Conservation (phyloP, 2,329 filamentous ascomycete genomes). For the Fusarium cyanostomum region DNA sequence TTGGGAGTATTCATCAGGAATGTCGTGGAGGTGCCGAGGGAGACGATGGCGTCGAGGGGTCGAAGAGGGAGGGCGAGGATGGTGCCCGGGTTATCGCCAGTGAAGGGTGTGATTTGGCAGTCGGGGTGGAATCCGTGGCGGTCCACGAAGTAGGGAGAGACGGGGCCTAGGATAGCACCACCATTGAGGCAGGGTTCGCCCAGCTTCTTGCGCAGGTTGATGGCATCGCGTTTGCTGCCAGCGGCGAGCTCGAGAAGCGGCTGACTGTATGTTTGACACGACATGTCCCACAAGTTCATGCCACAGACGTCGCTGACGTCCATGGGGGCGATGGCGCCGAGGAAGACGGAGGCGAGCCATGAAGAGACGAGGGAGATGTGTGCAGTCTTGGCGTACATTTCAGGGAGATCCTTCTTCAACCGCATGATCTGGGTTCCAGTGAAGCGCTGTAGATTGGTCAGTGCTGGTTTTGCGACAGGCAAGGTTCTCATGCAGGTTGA, state of each 20-base stretch:
- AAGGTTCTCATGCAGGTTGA: constrained; percentile 7
- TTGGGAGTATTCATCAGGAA: constrained; percentile 97
- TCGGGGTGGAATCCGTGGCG: constrained; percentile 80
- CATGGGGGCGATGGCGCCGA: constrained; percentile 85
- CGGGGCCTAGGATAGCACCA: constrained; percentile 77
- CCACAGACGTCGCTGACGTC: constrained; percentile 96
- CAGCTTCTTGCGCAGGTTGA: constrained; percentile 78
- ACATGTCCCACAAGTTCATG: constrained; percentile 96
- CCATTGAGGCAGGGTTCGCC: constrained; percentile 84
- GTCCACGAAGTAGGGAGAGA: constrained; percentile 80
- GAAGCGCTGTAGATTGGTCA: constrained; percentile 72
- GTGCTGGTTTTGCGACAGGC: constrained; percentile 7
- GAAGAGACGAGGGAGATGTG: constrained; percentile 95
- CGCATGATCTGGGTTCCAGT: constrained; percentile 97
- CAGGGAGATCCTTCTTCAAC: constrained; percentile 81
- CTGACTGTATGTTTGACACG: constrained; percentile 76
- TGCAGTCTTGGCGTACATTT: constrained; percentile 81
- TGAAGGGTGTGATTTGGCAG: constrained; percentile 85
- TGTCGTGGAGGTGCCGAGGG: constrained; percentile 92
- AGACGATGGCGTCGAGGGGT: constrained; percentile 91
- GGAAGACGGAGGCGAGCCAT: constrained; percentile 89
- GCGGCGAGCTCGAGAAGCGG: constrained; percentile 79
- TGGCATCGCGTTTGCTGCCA: constrained; percentile 67
- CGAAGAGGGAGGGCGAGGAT: constrained; percentile 90
- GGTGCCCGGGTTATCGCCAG: constrained; percentile 95